These are phyloP conservation scores for Pontederia paniculata DNA, from an alignment of 176 grass and related monocot species.

Conservation along the genomic window DNA sequence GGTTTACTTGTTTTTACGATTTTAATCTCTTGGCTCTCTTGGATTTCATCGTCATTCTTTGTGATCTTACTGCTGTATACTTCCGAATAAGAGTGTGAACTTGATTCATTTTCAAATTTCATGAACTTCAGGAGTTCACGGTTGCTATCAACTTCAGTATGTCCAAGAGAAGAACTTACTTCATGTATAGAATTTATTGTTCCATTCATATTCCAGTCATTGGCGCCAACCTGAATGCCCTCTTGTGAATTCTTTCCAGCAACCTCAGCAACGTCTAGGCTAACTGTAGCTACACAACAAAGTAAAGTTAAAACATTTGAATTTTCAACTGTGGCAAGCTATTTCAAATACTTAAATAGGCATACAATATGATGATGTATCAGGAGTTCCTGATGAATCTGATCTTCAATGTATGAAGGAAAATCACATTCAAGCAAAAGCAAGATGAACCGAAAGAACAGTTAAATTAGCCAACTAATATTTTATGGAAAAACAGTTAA, in stretches of 20 bases:
- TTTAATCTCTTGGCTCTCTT: constrained; percentile 13
- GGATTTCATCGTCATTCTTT: constrained; percentile 7
- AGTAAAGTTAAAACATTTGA: no score
- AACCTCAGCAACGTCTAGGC: constrained; percentile 10
- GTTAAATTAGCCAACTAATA: no score
- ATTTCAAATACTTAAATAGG: no score
- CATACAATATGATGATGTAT: no score
- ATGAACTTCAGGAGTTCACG: constrained; percentile 3
- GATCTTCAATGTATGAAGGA: no score
- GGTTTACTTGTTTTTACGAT: constrained; percentile 1
- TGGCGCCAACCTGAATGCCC: background rate
- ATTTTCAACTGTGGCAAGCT: no score
- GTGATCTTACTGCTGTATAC: background rate
- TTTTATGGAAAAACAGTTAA: background rate
- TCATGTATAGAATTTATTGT: background rate
- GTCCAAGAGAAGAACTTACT: constrained; percentile 3
- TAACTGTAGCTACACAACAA: constrained; percentile 22
- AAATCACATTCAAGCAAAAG: no score
- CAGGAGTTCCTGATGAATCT: no score
- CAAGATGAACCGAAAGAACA: no score
- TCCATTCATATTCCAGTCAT: constrained; percentile 11
- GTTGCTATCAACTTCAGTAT: constrained; percentile 8
- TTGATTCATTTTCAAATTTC: constrained; percentile 28
- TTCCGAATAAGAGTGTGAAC: constrained; percentile 22
- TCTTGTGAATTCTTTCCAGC: constrained; percentile 2